Evolutionary conservation across 768 basidiomycete species (phyloP), one percentile per base, ranked within the genome.

Genomic region (Lactarius sanguifluus): DNA sequence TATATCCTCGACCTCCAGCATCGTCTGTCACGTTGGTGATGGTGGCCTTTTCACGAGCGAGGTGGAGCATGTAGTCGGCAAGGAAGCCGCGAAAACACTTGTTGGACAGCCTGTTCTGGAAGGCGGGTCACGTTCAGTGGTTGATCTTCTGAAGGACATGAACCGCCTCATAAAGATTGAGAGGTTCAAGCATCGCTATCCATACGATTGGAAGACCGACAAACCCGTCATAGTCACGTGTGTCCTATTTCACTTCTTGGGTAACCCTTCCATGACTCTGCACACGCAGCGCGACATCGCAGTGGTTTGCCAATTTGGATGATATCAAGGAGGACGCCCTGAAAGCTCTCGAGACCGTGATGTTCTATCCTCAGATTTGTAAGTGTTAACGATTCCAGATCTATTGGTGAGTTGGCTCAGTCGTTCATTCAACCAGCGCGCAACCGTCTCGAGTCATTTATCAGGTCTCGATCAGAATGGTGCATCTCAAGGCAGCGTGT

Each of bases 401-500:
- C 47, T 57, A 8, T 67, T 45, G 2, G 13, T 41, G 25, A 30
- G 8, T 28, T n/a, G 13, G 23, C 60, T 54, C 25, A 60, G 3
- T 62, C 5, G 5, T 57, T 52, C n/a, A 7, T 56, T 40, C 25
- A 34, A 41, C 36, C 68, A 97, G 96, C 94, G 2, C 87, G 89
- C 10, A 90, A 88, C 56, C 89, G 95, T n/a, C 86, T 99, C 12
- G 88, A 93, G 69, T 81, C 94, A 0, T 96, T 94, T 75, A 82
- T 98, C 60, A 84, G 80, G 2, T 90, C 89, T 0, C 92, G 96
- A 13, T 94, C 94, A 0, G 96, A 99, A 78, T 99, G 96, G 96
- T 99, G 96, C 73, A 98, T 99, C 64, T 98, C 96, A 47, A 89
- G 96, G 7, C 96, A 99, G 73, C 89, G 96, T 36, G 90, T 91